Percentiles rank a stretch among this genome's conserved stretches.
phyloP scores from a whole-genome alignment of 73 alveolate genomes.

The Paramecium sexaurelia region DNA sequence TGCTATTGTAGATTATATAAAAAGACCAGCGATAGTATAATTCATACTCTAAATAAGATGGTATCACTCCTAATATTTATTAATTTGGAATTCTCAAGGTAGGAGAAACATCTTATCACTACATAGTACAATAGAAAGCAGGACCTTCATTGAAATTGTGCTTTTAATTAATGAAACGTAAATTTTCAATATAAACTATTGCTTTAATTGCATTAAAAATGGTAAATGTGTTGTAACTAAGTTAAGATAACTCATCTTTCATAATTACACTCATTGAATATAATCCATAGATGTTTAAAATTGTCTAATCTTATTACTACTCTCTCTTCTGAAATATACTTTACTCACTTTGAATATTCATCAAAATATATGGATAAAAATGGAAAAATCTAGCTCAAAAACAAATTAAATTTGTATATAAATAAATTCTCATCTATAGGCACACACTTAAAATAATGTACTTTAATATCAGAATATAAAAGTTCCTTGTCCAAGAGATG shows the following conservation, averaged over 20 bases:
- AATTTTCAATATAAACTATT: not conserved
- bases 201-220: constrained; percentile 21
- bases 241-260: constrained; percentile 1
- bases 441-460: constrained; percentile 19
- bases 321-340: not conserved
- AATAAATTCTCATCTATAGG: constrained; percentile 31
- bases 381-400: not conserved
- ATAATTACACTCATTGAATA: not conserved
- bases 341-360: constrained; percentile 6
- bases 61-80: not conserved
- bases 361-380: constrained; percentile 34
- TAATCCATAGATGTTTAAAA: constrained; percentile 8
- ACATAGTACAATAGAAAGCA: constrained; percentile 17
- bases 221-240: not conserved
- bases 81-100: constrained; percentile 12
- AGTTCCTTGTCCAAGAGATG: constrained; percentile 55
- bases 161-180: not conserved
- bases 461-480: not conserved
- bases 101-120: not conserved
- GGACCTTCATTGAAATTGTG: constrained; percentile 46
- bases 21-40: constrained; percentile 4
- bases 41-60: not conserved
- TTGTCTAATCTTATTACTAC: not conserved
- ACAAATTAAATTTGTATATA: not conserved
- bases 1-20: constrained; percentile 2